Conservation (phyloP, 129 eudicot species). For the Arctium minus region DNA sequence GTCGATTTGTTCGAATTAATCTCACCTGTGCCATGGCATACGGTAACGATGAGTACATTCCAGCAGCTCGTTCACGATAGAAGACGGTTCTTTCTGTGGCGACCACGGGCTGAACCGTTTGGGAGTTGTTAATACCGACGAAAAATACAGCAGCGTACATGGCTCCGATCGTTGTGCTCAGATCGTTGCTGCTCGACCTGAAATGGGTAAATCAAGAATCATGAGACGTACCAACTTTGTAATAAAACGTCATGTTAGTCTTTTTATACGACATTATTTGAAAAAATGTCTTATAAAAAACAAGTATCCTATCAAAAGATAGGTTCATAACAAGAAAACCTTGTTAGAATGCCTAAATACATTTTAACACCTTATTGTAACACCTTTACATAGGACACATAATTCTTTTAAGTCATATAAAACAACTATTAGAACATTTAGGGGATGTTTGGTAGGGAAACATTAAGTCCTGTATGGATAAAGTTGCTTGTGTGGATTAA, state of each 20-base stretch:
- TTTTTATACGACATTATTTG: background rate
- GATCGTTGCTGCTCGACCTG: conserved; percentile 44
- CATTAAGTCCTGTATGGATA: too few species aligned
- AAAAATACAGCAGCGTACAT: conserved; percentile 55
- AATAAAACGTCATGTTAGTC: background rate
- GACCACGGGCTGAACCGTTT: conserved; percentile 60
- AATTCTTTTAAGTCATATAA: background rate
- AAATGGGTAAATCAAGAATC: conserved; percentile 4
- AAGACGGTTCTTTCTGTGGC: conserved; percentile 64
- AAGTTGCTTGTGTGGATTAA: too few species aligned
- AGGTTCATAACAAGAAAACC: too few species aligned
- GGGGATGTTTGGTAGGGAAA: too few species aligned
- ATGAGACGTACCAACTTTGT: background rate
- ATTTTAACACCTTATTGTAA: too few species aligned
- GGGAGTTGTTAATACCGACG: conserved; percentile 53
- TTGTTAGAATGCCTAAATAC: too few species aligned
- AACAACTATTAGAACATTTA: background rate
- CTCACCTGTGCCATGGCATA: conserved; percentile 62
- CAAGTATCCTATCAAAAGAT: too few species aligned
- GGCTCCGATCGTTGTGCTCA: conserved; percentile 50
- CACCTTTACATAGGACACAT: background rate
- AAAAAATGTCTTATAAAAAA: too few species aligned
- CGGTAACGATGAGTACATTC: conserved; percentile 63
- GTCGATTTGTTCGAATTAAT: background rate
- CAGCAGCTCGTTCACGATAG: conserved; percentile 66